Evolutionary conservation across 768 basidiomycete genomes (phyloP).

Genomic region (Leccinum imitatum): DNA sequence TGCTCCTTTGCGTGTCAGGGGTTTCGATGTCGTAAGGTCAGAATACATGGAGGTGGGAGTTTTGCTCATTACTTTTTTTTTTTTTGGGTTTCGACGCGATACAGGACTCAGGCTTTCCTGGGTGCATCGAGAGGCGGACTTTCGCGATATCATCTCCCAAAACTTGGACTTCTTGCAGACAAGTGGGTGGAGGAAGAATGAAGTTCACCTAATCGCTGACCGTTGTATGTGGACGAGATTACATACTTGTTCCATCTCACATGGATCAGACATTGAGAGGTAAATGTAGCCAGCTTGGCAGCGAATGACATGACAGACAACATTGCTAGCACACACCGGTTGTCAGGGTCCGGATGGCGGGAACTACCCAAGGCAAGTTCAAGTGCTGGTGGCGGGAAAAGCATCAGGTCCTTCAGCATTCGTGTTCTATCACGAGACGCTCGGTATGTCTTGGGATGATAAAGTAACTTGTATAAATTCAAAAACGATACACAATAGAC

Average conservation of each 20-base stretch:
- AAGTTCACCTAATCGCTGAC: neutral
- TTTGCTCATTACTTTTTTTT: constrained; percentile 12
- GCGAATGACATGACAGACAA: neutral
- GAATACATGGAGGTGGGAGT: neutral
- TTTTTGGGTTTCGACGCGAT: constrained; percentile 4
- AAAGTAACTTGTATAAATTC: neutral
- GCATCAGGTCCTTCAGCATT: neutral
- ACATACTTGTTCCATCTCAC: constrained; percentile 1
- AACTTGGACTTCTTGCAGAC: constrained; percentile 64
- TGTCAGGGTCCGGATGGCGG: neutral
- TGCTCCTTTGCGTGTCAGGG: constrained; percentile 43
- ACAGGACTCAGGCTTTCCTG: constrained; percentile 41
- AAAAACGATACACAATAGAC: neutral
- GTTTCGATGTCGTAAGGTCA: constrained; percentile 56
- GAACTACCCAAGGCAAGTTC: neutral
- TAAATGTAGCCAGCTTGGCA: neutral
- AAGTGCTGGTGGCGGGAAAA: neutral
- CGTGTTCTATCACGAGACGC: neutral
- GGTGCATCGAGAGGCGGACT: constrained; percentile 50
- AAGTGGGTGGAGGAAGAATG: constrained; percentile 68
- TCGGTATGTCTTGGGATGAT: neutral
- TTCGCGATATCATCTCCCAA: constrained; percentile 61
- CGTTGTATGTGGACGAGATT: neutral
- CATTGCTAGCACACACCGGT: neutral
- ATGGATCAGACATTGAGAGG: neutral